These are phyloP conservation scores for Saxispiralis lemnorum DNA, from an alignment of 495 filamentous ascomycete species.

Conservation along the genomic window DNA sequence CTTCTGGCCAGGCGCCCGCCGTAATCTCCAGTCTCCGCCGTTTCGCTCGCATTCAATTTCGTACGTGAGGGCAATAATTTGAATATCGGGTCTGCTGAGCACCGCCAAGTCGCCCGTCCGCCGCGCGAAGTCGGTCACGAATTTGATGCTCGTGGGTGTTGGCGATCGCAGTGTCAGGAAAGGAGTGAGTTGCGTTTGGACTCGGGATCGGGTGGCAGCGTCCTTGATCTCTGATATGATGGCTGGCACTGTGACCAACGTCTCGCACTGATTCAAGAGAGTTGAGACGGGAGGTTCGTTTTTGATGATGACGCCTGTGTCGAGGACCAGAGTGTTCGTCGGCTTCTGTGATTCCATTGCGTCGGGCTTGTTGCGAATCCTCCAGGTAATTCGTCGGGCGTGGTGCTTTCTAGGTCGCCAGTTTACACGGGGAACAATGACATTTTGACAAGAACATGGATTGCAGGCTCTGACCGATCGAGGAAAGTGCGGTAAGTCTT, in stretches of 20 bases:
- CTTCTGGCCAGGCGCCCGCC: constrained; percentile 63
- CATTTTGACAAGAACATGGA: neutral
- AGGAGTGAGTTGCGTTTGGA: constrained; percentile 66
- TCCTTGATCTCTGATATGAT: constrained; percentile 82
- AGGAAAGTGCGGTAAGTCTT: neutral
- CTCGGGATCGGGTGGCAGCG: constrained; percentile 54
- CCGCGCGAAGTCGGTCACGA: constrained; percentile 69
- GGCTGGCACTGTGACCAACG: constrained; percentile 67
- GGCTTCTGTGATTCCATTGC: constrained; percentile 33
- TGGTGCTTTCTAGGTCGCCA: neutral
- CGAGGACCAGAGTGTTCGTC: constrained; percentile 70
- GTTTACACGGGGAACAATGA: too few species aligned
- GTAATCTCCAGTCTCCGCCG: constrained; percentile 63
- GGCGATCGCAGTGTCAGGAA: constrained; percentile 67
- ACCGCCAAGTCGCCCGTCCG: constrained; percentile 81
- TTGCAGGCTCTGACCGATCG: neutral
- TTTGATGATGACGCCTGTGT: constrained; percentile 80
- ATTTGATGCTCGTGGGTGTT: constrained; percentile 51
- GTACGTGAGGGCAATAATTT: constrained; percentile 76
- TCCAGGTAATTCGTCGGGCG: neutral
- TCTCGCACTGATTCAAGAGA: constrained; percentile 54
- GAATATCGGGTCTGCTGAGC: constrained; percentile 71
- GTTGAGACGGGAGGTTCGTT: constrained; percentile 69
- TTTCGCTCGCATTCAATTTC: constrained; percentile 77
- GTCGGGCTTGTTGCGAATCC: neutral